phyloP scores from a whole-genome alignment of 768 basidiomycete species.

The Tylopilus felleus region DNA sequence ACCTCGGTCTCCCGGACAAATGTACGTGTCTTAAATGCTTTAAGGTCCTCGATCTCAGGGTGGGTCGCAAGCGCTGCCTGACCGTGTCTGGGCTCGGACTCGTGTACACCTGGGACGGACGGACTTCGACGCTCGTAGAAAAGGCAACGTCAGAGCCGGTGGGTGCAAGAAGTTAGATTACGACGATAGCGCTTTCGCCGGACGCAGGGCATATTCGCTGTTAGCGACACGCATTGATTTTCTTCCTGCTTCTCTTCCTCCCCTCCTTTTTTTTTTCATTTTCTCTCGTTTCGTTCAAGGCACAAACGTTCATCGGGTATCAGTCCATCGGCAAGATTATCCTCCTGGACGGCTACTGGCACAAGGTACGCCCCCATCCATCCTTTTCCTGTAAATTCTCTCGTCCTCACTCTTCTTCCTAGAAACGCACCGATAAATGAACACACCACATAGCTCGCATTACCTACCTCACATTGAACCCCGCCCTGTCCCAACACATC shows the following conservation, averaged over 20 bases:
- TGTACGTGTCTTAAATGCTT: neutral
- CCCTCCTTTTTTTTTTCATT: neutral
- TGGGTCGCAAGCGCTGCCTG: constrained; percentile 32
- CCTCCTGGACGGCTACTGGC: constrained; percentile 66
- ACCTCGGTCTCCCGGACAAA: neutral
- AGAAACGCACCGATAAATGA: constrained; percentile 78
- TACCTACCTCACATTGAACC: constrained; percentile 51
- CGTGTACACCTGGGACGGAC: constrained; percentile 70
- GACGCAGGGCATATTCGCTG: constrained; percentile 72
- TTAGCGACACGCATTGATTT: constrained; percentile 72
- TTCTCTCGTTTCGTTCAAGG: too few species aligned
- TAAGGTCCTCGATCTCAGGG: constrained; percentile 83
- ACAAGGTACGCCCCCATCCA: constrained; percentile 38
- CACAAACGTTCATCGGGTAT: too few species aligned
- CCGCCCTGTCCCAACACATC: constrained; percentile 57
- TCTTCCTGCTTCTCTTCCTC: neutral
- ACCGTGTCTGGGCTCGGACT: neutral
- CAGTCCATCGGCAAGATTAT: constrained; percentile 84
- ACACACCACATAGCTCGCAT: constrained; percentile 82
- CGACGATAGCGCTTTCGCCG: constrained; percentile 74
- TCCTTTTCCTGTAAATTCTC: neutral
- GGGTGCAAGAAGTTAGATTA: constrained; percentile 53
- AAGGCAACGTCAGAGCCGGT: constrained; percentile 59
- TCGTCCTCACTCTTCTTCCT: neutral
- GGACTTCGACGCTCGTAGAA: constrained; percentile 47